phyloP scores from a whole-genome alignment of 768 basidiomycete genomes.

The Kwoniella dejecticola region DNA sequence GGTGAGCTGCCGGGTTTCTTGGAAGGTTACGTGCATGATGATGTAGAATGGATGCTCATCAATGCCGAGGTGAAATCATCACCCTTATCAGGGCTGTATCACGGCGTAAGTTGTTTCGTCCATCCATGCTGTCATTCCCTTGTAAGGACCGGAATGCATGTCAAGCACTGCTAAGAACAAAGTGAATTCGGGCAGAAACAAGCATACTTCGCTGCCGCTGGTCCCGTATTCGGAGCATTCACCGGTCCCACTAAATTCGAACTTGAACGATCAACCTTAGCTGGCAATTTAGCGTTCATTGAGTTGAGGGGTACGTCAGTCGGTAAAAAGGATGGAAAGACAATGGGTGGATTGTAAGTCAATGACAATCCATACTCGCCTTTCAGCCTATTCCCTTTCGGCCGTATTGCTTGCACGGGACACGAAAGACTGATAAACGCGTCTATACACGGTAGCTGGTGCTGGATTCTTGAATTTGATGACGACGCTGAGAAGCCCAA shows the following conservation, averaged over 20 bases:
- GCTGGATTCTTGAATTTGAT: conserved; percentile 1
- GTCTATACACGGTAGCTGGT: neutral
- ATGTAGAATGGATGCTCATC: conserved; percentile 7
- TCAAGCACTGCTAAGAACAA: no score
- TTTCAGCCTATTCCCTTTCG: no score
- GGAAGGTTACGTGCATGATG: neutral
- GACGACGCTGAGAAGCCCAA: conserved; percentile 1
- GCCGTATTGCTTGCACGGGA: no score
- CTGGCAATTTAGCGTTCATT: neutral
- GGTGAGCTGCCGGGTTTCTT: conserved; percentile 1
- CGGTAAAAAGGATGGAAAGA: conserved; percentile 2
- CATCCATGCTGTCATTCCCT: neutral
- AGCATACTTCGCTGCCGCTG: neutral
- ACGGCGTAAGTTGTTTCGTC: neutral
- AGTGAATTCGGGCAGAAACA: neutral
- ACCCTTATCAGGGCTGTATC: conserved; percentile 1
- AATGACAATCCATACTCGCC: no score
- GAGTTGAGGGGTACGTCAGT: neutral
- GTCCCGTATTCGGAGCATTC: neutral
- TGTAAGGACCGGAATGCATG: no score
- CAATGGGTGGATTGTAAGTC: conserved; percentile 1
- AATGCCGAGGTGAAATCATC: conserved; percentile 4
- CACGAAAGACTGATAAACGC: neutral
- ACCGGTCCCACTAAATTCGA: neutral
- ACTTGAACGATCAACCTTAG: neutral